These are phyloP conservation scores for Pholiota conissans DNA, from an alignment of 768 basidiomycete genomes.

Conservation along the genomic window DNA sequence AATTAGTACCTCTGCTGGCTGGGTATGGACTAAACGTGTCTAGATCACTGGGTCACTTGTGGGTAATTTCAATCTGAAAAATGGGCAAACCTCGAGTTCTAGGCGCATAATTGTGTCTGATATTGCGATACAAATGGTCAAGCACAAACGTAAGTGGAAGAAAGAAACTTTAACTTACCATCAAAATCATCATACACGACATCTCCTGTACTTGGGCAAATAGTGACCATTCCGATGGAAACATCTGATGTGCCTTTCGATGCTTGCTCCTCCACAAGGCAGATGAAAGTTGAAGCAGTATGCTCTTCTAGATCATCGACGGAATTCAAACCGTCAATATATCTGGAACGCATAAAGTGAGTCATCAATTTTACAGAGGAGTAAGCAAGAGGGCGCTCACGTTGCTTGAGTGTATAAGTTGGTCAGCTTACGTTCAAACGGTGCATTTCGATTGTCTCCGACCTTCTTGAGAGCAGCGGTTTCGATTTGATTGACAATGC, in stretches of 20 bases:
- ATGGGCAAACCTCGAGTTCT: constrained; percentile 73
- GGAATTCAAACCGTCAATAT: constrained; percentile 78
- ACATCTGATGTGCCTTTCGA: constrained; percentile 32
- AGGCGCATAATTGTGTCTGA: constrained; percentile 81
- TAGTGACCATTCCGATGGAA: constrained; percentile 69
- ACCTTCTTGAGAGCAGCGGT: constrained; percentile 89
- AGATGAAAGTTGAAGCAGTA: constrained; percentile 64
- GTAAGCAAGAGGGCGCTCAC: too few species aligned
- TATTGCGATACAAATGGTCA: neutral
- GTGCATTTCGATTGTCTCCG: constrained; percentile 68
- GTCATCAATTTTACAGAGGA: too few species aligned
- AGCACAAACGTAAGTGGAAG: neutral
- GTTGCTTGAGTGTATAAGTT: constrained; percentile 86
- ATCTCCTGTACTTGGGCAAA: constrained; percentile 88
- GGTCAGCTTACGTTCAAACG: constrained; percentile 74
- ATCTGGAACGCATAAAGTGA: constrained; percentile 43
- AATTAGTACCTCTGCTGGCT: constrained; percentile 80
- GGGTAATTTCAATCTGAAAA: neutral
- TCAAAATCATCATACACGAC: constrained; percentile 92
- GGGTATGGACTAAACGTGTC: constrained; percentile 86
- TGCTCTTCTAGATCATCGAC: constrained; percentile 59
- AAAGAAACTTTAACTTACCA: constrained; percentile 41
- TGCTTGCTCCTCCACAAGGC: constrained; percentile 67
- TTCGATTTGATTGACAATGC: constrained; percentile 80
- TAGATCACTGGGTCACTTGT: constrained; percentile 27